These are phyloP conservation scores for Colletotrichum tropicicola DNA, from an alignment of 2,329 filamentous ascomycete genomes.

Conservation along the genomic window DNA sequence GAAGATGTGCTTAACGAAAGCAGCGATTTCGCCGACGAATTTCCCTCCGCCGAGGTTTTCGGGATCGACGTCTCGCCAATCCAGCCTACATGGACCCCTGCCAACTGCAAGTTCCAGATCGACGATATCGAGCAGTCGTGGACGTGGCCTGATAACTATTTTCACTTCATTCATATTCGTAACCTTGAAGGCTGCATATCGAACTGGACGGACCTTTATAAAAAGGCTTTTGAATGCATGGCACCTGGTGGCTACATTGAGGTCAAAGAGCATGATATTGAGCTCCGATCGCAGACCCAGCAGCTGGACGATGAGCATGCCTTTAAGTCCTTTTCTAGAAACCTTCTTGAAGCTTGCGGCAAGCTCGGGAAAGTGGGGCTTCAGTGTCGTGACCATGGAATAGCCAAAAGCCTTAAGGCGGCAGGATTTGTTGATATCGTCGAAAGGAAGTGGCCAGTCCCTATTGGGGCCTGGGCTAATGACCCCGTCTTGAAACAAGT, in stretches of 20 bases:
- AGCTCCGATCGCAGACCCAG: neutral
- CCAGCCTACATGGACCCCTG: neutral
- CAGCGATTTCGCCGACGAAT: neutral
- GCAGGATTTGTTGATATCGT: neutral
- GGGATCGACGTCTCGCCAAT: neutral
- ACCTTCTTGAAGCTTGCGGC: neutral
- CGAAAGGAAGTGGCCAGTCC: neutral
- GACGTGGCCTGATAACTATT: neutral
- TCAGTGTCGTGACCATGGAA: neutral
- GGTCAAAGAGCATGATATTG: neutral
- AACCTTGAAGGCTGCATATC: neutral
- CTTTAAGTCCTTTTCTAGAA: neutral
- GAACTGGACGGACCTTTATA: neutral
- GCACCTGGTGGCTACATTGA: neutral
- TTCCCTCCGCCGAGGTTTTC: neutral
- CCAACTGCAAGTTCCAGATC: neutral
- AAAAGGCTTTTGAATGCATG: neutral
- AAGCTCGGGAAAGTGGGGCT: neutral
- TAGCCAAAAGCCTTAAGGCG: neutral
- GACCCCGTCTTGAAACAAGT: neutral
- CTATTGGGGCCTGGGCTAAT: neutral
- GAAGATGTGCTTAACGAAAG: neutral
- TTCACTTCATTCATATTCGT: neutral
- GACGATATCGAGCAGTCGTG: neutral
- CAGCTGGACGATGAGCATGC: neutral